Evolutionary conservation across 257 asterid genomes (phyloP), one percentile per base, ranked within the genome.

Genomic region (Fraxinus cuspidata): DNA sequence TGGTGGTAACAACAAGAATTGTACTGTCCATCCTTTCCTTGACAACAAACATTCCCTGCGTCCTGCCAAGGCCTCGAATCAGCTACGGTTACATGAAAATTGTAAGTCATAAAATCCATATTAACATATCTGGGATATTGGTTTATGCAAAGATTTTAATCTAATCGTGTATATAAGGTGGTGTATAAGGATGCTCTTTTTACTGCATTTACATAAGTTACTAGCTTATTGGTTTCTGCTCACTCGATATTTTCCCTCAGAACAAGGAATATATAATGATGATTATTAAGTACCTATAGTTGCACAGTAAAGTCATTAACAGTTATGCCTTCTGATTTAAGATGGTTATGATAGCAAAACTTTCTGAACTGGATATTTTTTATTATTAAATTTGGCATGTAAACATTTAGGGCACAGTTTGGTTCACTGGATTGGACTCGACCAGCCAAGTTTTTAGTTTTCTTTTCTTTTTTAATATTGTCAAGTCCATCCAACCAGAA

Each of bases 11-110:
- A 88, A 85, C 79, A 86, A 80, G 71, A 86, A 84, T 70, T 13
- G 85, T 27, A 84, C 87, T 12, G 67, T 82, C 75, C 90, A 90
- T 19, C 84, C 84, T 81, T 87, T 92, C 56, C 82, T 86, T 29
- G 87, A 84, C 34, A 85, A 80, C 16, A 79, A 68, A 63, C 83
- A 74, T 71, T 86, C 87, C 83, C 93, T 77, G 82, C 88, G 80
- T 82, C 88, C 91, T 28, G 72, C 86, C 56, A 86, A 74, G 56
- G 85, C 82, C 71, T 77, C 96, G 56, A 90, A 90, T 81, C 97
- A 89, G 85, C 89, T 75, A 38, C 97, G 87, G 80, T 82, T 87
- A 71, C 84, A 86, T 82, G 92, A 90, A 87, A 87, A 88, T 53
- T 71, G 98, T 94, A 79, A 86, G 97, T 90, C 80, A 13, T 51